These are phyloP conservation scores for Austroboletus olivaceoglutinosus DNA, from an alignment of 1,284 basidiomycete genomes.

Conservation along the genomic window DNA sequence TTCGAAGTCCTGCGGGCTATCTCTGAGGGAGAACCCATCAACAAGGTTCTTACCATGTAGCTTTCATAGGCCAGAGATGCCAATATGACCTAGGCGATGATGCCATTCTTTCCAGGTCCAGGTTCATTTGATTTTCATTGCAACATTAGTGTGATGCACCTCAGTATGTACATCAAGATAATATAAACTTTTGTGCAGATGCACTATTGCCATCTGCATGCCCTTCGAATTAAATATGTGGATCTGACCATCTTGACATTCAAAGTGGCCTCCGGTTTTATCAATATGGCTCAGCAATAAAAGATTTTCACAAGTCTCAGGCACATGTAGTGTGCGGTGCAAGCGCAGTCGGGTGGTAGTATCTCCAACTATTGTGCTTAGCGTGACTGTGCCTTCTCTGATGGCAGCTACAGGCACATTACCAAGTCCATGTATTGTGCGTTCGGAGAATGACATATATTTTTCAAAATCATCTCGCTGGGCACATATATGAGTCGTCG, in stretches of 20 bases:
- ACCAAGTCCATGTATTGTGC: not conserved
- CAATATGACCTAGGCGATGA: not conserved
- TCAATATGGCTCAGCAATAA: too few relatives aligned
- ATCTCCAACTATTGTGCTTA: too few relatives aligned
- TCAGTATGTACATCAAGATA: not conserved
- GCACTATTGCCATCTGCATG: not conserved
- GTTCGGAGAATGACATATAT: not conserved
- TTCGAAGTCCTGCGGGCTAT: not conserved
- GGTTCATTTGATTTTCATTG: not conserved
- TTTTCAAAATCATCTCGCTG: not conserved
- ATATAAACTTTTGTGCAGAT: not conserved
- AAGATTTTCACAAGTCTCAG: too few relatives aligned
- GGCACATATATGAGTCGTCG: not conserved
- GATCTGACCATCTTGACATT: not conserved
- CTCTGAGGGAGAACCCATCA: not conserved
- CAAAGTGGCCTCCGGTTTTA: too few relatives aligned
- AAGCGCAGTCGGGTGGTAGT: too few relatives aligned
- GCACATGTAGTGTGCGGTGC: too few relatives aligned
- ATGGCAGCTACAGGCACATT: not conserved
- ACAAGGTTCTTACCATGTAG: not conserved
- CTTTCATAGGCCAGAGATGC: not conserved
- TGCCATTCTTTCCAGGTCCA: slow-evolving; percentile 12
- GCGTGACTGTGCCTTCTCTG: not conserved
- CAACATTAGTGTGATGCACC: not conserved
- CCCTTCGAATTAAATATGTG: not conserved